Percentiles rank a stretch among this genome's conserved stretches.
phyloP scores from a whole-genome alignment of 2,329 filamentous ascomycete species.

The Zymoseptoria passerinii region DNA sequence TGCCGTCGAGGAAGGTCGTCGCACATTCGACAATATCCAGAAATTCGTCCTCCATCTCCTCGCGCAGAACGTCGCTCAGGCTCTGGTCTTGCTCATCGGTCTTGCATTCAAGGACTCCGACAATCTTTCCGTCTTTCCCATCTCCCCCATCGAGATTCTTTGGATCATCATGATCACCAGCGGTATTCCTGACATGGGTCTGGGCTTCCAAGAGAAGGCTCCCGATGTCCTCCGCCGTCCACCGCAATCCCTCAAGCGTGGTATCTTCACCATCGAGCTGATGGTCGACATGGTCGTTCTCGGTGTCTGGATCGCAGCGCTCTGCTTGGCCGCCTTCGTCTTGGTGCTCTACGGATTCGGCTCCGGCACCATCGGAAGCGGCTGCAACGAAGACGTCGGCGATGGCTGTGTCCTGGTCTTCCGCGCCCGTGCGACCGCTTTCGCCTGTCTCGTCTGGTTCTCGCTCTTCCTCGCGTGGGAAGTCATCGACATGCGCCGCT shows the following conservation, averaged over 20 bases:
- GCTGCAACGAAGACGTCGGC: conserved; percentile 54
- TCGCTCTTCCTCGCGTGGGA: conserved; percentile 73
- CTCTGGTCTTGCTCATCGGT: conserved; percentile 72
- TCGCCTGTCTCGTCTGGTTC: conserved; percentile 68
- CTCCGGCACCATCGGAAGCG: conserved; percentile 40
- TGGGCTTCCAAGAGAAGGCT: conserved; percentile 69
- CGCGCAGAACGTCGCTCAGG: conserved; percentile 89
- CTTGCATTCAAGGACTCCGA: conserved; percentile 67
- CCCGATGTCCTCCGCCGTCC: conserved; percentile 72
- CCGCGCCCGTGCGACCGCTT: conserved; percentile 64
- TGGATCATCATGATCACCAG: conserved; percentile 92
- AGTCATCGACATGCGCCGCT: conserved; percentile 62
- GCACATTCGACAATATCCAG: conserved; percentile 83
- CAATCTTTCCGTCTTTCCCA: conserved; percentile 71
- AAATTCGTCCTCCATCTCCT: conserved; percentile 85
- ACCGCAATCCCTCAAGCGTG: conserved; percentile 59
- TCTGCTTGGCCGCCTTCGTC: conserved; percentile 52
- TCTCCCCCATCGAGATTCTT: conserved; percentile 76
- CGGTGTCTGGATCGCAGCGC: conserved; percentile 66
- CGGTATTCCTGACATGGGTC: conserved; percentile 77
- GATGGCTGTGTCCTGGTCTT: conserved; percentile 55
- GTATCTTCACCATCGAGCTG: conserved; percentile 71
- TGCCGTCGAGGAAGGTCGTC: conserved; percentile 72
- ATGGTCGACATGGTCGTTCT: conserved; percentile 73
- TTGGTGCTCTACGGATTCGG: conserved; percentile 57